A percentile compares a stretch with the other conserved stretches of the same genome.
phyloP scores from a whole-genome alignment of 495 filamentous ascomycete genomes.

The Cercophora scortea region DNA sequence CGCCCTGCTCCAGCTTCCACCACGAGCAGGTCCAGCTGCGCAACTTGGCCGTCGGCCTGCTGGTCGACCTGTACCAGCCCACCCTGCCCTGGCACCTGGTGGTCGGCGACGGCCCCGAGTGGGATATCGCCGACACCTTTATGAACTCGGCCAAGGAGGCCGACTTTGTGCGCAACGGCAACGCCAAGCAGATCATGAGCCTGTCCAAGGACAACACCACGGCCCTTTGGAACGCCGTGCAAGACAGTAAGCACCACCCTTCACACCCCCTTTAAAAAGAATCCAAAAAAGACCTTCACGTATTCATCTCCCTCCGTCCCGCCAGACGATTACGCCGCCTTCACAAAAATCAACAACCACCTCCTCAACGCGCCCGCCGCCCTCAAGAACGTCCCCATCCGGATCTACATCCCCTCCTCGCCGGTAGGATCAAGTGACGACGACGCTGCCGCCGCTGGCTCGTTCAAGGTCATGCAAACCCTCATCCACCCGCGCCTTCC shows the following conservation, averaged over 20 bases:
- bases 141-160: slow-evolving; percentile 95
- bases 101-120: slow-evolving; percentile 50
- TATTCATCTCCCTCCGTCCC: neutral
- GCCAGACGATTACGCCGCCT: slow-evolving; percentile 65
- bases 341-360: slow-evolving; percentile 64
- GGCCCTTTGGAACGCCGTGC: slow-evolving; percentile 75
- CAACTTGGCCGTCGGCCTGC: slow-evolving; percentile 77
- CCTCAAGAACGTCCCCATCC: slow-evolving; percentile 74
- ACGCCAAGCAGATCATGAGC: slow-evolving; percentile 87
- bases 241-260: slow-evolving; percentile 54
- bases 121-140: slow-evolving; percentile 80
- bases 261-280: too few species aligned
- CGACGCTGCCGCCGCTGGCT: slow-evolving; percentile 30
- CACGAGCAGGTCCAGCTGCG: slow-evolving; percentile 65
- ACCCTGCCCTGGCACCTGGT: slow-evolving; percentile 69
- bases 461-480: slow-evolving; percentile 63
- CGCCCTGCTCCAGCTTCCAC: slow-evolving; percentile 67
- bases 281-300: too few species aligned
- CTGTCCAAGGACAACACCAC: slow-evolving; percentile 83
- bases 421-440: slow-evolving; percentile 22
- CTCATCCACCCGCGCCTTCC: slow-evolving; percentile 44
- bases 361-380: slow-evolving; percentile 70
- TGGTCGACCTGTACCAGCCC: slow-evolving; percentile 72
- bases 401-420: slow-evolving; percentile 79
- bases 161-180: slow-evolving; percentile 85